A percentile compares a stretch with the other conserved stretches of the same genome.
phyloP scores from a whole-genome alignment of 2,329 filamentous ascomycete genomes.

The Myotisia sp. region DNA sequence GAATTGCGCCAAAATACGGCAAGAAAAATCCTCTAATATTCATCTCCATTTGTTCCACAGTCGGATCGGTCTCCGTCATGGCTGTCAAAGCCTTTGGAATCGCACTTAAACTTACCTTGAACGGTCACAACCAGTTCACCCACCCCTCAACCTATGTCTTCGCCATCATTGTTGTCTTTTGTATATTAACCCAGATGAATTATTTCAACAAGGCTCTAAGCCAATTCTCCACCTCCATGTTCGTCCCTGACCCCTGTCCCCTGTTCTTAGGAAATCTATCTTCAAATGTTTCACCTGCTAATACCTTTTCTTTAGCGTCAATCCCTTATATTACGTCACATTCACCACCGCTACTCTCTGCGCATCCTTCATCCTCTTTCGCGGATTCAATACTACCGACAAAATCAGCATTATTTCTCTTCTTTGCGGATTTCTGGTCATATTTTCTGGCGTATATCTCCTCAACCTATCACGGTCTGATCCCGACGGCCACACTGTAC shows the following conservation, averaged over 20 bases:
- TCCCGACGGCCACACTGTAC: slow-evolving; percentile 58
- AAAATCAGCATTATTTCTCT: slow-evolving; percentile 84
- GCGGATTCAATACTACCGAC: slow-evolving; percentile 89
- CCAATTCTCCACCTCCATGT: slow-evolving; percentile 96
- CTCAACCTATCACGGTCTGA: slow-evolving; percentile 90
- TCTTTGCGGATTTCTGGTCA: slow-evolving; percentile 82
- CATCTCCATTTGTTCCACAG: slow-evolving; percentile 93
- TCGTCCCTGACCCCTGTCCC: slow-evolving; percentile 27
- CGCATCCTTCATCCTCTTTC: slow-evolving; percentile 91
- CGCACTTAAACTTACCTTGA: slow-evolving; percentile 85
- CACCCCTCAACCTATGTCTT: slow-evolving; percentile 96
- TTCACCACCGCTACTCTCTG: slow-evolving; percentile 90
- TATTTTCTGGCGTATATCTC: slow-evolving; percentile 89
- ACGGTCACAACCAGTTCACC: slow-evolving; percentile 85
- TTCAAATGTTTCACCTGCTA: slow-evolving; percentile 8
- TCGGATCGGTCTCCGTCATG: slow-evolving; percentile 97
- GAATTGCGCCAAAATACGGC: slow-evolving; percentile 73
- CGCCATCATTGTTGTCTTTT: slow-evolving; percentile 79
- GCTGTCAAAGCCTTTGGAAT: slow-evolving; percentile 97
- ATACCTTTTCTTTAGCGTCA: slow-evolving; percentile 50
- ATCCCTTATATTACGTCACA: slow-evolving; percentile 92
- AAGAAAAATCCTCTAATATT: slow-evolving; percentile 94
- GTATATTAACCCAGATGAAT: slow-evolving; percentile 98
- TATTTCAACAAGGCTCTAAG: slow-evolving; percentile 98
- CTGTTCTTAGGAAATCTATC: not conserved